Conservation (phyloP, 2,329 filamentous ascomycete genomes). For the Aulographum hederae region DNA sequence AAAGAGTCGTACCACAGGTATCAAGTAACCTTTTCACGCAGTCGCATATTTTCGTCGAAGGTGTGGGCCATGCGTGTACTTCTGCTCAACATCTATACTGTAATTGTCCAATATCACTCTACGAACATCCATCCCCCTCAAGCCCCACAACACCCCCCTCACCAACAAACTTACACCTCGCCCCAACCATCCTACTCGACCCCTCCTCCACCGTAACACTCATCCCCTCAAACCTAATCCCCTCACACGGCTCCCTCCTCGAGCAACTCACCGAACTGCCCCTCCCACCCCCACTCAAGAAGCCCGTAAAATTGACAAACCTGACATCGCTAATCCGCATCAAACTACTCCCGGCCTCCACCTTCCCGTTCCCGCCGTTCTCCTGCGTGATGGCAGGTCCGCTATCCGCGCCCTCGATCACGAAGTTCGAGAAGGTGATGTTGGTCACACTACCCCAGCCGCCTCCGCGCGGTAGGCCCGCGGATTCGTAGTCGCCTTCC, state of each 20-base stretch:
- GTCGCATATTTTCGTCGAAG: too few species aligned
- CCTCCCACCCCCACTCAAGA: slow-evolving; percentile 15
- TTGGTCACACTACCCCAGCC: slow-evolving; percentile 36
- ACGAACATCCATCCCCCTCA: slow-evolving; percentile 7
- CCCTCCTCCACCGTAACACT: slow-evolving; percentile 15
- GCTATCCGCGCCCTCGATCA: slow-evolving; percentile 25
- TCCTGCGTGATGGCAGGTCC: slow-evolving; percentile 29
- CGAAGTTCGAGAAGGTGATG: slow-evolving; percentile 32
- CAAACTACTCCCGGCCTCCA: slow-evolving; percentile 27
- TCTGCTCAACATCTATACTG: neutral
- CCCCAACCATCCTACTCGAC: slow-evolving; percentile 13
- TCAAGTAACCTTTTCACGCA: too few species aligned
- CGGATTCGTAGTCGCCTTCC: slow-evolving; percentile 26
- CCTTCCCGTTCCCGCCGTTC: slow-evolving; percentile 31
- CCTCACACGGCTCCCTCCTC: slow-evolving; percentile 29
- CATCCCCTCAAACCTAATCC: slow-evolving; percentile 28
- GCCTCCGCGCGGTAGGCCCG: slow-evolving; percentile 28
- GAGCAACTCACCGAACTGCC: slow-evolving; percentile 29
- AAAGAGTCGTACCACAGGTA: too few species aligned
- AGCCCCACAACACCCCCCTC: slow-evolving; percentile 21
- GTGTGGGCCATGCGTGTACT: too few species aligned
- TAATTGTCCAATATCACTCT: neutral
- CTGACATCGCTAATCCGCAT: slow-evolving; percentile 31
- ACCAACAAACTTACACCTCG: slow-evolving; percentile 18
- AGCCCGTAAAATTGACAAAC: slow-evolving; percentile 34